A percentile compares a stretch with the other conserved stretches of the same genome.
phyloP scores from a whole-genome alignment of 1,284 basidiomycete species.

The Cutaneotrichosporon cavernicola region DNA sequence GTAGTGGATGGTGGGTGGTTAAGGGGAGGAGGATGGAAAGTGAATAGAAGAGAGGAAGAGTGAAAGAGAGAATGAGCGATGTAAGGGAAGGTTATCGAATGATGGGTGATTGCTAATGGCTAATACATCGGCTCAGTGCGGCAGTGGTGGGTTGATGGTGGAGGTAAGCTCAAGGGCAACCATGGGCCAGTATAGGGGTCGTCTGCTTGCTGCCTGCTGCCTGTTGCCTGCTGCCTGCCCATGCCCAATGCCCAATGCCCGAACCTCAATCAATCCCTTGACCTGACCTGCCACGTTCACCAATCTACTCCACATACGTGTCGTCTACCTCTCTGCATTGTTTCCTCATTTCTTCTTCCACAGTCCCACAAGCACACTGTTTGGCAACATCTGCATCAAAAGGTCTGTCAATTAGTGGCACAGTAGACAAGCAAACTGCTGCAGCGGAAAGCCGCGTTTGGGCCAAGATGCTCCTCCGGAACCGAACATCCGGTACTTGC shows the following conservation, averaged over 20 bases:
- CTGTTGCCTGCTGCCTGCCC: background rate
- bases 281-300: background rate
- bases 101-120: background rate
- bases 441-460: too few species aligned
- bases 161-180: background rate
- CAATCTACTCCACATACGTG: too few species aligned
- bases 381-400: too few species aligned
- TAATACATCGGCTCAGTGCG: background rate
- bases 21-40: background rate
- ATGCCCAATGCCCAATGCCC: too few species aligned
- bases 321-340: too few species aligned
- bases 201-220: background rate
- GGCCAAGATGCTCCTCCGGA: too few species aligned
- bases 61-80: slow-evolving; percentile 7
- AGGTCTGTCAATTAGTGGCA: too few species aligned
- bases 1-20: background rate
- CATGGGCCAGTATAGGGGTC: background rate
- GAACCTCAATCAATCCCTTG: background rate
- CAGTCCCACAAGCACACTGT: too few species aligned
- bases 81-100: background rate
- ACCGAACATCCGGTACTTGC: too few species aligned
- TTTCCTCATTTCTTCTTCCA: too few species aligned
- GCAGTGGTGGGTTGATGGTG: background rate
- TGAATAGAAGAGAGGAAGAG: slow-evolving; percentile 3
- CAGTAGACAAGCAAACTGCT: too few species aligned